Evolutionary conservation across 106 monocot genomes (phyloP).

Genomic region (Narthecium ossifragum): DNA sequence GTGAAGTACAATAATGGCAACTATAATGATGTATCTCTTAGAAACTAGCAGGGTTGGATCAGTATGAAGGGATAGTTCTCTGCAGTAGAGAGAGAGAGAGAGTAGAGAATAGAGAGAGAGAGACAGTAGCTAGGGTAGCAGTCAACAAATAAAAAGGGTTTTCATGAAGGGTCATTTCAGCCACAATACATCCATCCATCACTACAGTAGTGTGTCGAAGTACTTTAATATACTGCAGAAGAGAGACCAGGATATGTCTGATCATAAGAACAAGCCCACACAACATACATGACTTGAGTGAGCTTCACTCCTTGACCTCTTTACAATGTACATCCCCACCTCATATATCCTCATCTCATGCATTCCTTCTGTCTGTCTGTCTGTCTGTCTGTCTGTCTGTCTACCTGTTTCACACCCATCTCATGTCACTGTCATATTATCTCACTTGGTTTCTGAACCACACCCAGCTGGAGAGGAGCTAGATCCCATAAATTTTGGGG

Average conservation of each 20-base stretch:
- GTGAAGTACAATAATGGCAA: neutral
- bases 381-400: no score
- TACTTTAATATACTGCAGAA: neutral
- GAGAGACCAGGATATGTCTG: no score
- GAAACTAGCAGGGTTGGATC: neutral
- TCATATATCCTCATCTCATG: neutral
- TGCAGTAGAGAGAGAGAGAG: neutral
- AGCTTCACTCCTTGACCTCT: neutral
- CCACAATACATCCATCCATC: neutral
- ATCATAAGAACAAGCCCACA: no score
- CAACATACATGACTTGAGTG: no score
- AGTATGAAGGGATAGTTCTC: neutral
- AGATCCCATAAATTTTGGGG: no score
- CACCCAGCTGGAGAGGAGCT: no score
- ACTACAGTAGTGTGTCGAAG: neutral
- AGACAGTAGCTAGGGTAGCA: conserved; percentile 2
- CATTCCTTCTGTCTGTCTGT: neutral
- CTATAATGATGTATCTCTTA: neutral
- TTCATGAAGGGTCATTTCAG: neutral
- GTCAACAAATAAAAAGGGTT: neutral
- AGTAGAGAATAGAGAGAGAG: conserved; percentile 1
- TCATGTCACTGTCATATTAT: no score
- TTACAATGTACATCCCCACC: neutral
- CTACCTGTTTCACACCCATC: no score
- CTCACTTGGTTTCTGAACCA: no score